Conservation (phyloP, 495 filamentous ascomycete genomes). For the Penicillium steckii region DNA sequence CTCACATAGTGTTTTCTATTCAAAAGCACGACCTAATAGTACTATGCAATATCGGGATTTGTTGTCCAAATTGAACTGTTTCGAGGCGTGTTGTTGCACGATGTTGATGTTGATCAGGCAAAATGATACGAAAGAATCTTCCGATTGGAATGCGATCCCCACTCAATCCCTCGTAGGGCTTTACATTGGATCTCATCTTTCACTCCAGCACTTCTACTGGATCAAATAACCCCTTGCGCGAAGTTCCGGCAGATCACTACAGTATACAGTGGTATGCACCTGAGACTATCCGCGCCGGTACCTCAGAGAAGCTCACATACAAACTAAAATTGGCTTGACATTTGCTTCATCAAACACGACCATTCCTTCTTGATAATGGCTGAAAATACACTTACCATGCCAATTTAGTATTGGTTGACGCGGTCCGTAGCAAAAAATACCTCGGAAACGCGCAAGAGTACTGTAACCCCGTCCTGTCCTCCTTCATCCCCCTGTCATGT, state of each 20-base stretch:
- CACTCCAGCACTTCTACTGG: background rate
- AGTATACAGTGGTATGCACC: background rate
- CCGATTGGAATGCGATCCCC: background rate
- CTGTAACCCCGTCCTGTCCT: background rate
- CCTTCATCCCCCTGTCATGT: conserved; percentile 2
- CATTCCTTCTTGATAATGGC: too few relatives aligned
- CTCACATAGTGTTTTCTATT: too few relatives aligned
- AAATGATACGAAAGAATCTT: background rate
- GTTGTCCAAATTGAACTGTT: too few relatives aligned
- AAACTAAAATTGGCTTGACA: too few relatives aligned
- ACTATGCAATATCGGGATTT: too few relatives aligned
- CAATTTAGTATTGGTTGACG: too few relatives aligned
- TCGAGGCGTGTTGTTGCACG: too few relatives aligned
- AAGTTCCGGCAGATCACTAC: background rate
- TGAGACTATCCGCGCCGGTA: background rate
- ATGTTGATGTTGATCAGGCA: background rate
- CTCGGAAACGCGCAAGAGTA: background rate
- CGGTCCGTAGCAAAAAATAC: background rate
- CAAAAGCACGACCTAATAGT: too few relatives aligned
- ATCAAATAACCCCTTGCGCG: conserved; percentile 11
- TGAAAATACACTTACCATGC: too few relatives aligned
- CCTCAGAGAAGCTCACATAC: background rate
- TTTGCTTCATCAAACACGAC: background rate
- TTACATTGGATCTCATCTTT: background rate
- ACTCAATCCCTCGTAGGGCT: background rate